Evolutionary conservation across 2,329 filamentous ascomycete species (phyloP).

Genomic region (Rhynchosporium secalis): DNA sequence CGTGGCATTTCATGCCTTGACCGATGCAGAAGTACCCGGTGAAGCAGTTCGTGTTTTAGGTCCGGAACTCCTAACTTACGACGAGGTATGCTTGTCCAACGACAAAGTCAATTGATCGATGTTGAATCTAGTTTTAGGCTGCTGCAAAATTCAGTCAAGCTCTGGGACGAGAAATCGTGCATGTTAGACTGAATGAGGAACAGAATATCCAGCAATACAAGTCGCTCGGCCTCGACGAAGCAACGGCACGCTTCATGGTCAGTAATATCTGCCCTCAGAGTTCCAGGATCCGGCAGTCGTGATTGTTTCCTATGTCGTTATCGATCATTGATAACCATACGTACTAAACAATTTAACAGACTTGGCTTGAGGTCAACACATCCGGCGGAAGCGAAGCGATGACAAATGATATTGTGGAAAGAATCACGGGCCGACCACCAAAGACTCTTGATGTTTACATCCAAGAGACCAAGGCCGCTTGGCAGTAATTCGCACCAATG

Average conservation of each 20-base stretch:
- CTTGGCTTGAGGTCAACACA: conserved; percentile 17
- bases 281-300: too few relatives aligned
- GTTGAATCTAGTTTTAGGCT: conserved; percentile 16
- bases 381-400: conserved; percentile 21
- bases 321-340: too few relatives aligned
- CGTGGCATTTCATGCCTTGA: conserved; percentile 45
- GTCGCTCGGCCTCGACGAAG: conserved; percentile 18
- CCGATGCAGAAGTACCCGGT: conserved; percentile 42
- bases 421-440: conserved; percentile 20
- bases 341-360: too few relatives aligned
- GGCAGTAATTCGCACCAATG: conserved; percentile 13
- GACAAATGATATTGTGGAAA: conserved; percentile 21
- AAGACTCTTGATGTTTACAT: conserved; percentile 24
- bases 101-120: neutral
- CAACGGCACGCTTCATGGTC: conserved; percentile 18
- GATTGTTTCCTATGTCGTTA: too few relatives aligned
- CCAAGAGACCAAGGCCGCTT: conserved; percentile 18
- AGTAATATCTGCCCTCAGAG: too few relatives aligned
- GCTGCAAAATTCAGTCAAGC: conserved; percentile 26
- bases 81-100: conserved; percentile 31
- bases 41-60: conserved; percentile 41
- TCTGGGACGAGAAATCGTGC: conserved; percentile 24
- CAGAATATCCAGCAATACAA: conserved; percentile 15
- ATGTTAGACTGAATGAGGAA: conserved; percentile 23
- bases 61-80: conserved; percentile 39